Evolutionary conservation across 164 flowering plant genomes (phyloP), one percentile per base, ranked within the genome.

Genomic region (Kingdonia uniflora): DNA sequence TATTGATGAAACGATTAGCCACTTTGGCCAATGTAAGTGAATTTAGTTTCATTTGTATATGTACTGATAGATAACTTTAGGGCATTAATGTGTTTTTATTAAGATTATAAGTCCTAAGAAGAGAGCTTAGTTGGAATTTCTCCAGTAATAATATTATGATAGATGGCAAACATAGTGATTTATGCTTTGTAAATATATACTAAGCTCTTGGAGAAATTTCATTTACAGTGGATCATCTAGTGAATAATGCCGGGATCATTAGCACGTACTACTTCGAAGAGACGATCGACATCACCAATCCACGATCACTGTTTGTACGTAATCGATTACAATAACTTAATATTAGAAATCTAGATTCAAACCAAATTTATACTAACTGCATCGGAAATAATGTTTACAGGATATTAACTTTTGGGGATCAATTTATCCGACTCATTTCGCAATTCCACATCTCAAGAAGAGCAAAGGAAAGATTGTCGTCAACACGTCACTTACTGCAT

Each of bases 151-250:
- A n/a, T n/a, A n/a, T n/a, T n/a, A n/a, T n/a, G n/a, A n/a, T n/a
- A n/a, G n/a, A n/a, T n/a, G n/a, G n/a, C n/a, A n/a, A n/a, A n/a
- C n/a, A n/a, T n/a, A n/a, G n/a, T n/a, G n/a, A n/a, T n/a, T n/a
- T n/a, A n/a, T n/a, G n/a, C n/a, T n/a, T n/a, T n/a, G n/a, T n/a
- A n/a, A n/a, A n/a, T n/a, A n/a, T n/a, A n/a, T n/a, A n/a, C n/a
- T n/a, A n/a, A n/a, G n/a, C n/a, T n/a, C n/a, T n/a, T n/a, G n/a
- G n/a, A n/a, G 8, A 29, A 29, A 29, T 12, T 19, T 42, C 12
- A 2, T 41, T n/a, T 46, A 35, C 71, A 81, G 95, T 81, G 74
- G 84, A 86, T 69, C 88, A 83, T 67, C 66, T 83, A 51, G 89
- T 84, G 52, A 71, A 69, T 52, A 75, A 79, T 61, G 92, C 92